Percentiles rank a stretch among this genome's conserved stretches.
Evolutionary conservation across 176 grass and related monocot genomes (phyloP).

Genomic region (Oryza coarctata): DNA sequence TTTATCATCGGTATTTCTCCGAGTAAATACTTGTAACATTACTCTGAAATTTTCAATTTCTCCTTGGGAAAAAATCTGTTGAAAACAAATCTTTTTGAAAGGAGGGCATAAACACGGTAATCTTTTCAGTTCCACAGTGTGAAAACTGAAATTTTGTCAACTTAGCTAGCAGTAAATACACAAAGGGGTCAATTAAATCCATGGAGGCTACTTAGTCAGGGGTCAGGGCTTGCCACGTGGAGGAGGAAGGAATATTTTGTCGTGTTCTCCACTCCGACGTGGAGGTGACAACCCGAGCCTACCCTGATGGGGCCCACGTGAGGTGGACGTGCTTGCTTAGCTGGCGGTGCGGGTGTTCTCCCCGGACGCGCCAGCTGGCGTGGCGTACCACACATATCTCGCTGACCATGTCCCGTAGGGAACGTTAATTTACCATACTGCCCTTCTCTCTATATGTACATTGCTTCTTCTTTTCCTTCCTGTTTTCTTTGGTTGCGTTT

Average conservation of each 20-base stretch:
- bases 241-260: not conserved
- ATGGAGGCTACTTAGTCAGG: not conserved
- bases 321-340: slow-evolving; percentile 29
- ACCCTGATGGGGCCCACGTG: not conserved
- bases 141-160: too few species aligned
- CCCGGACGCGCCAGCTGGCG: slow-evolving; percentile 34
- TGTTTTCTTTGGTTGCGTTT: not conserved
- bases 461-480: too few species aligned
- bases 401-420: slow-evolving; percentile 3
- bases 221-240: not conserved
- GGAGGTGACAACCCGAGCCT: not conserved
- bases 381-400: slow-evolving; percentile 30
- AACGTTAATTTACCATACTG: not conserved
- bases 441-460: not conserved
- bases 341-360: slow-evolving; percentile 44
- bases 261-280: not conserved
- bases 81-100: too few species aligned
- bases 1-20: too few species aligned
- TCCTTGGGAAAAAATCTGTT: too few species aligned
- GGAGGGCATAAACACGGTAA: too few species aligned
- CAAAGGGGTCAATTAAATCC: not conserved
- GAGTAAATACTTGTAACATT: too few species aligned
- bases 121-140: too few species aligned
- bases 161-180: too few species aligned
- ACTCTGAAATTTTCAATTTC: too few species aligned